A percentile compares a stretch with the other conserved stretches of the same genome.
Conservation (phyloP, 306 rosid species). For the Casuarina cunninghamiana region DNA sequence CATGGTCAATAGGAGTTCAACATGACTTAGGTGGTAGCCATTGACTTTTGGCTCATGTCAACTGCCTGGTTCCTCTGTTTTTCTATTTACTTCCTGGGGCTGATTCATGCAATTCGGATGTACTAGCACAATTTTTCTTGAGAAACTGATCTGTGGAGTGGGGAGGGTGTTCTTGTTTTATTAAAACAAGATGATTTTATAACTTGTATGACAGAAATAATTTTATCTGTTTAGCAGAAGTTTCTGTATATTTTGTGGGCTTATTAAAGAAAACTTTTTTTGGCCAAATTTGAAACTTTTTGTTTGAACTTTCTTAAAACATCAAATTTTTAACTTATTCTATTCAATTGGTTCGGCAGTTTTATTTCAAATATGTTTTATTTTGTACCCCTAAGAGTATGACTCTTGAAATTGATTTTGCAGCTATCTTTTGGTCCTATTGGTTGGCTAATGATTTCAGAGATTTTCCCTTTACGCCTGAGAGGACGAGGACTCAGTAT, state of each 20-base stretch:
- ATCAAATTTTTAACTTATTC: not conserved
- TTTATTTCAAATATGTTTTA: not conserved
- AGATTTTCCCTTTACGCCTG: slow-evolving; percentile 79
- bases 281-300: not conserved
- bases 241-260: not conserved
- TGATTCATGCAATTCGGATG: not conserved
- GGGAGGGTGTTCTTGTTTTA: not conserved
- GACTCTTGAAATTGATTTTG: slow-evolving; percentile 29
- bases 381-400: not conserved
- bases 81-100: not conserved
- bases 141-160: not conserved
- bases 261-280: not conserved
- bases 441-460: slow-evolving; percentile 98
- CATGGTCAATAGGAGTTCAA: not conserved
- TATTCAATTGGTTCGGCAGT: not conserved
- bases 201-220: not conserved
- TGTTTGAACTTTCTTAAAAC: not conserved
- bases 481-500: slow-evolving; percentile 92
- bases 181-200: not conserved
- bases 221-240: not conserved
- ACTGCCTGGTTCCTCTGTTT: not conserved
- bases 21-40: not conserved
- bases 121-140: not conserved
- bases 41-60: not conserved
- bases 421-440: slow-evolving; percentile 98